Evolutionary conservation across 2,329 filamentous ascomycete species (phyloP).

Genomic region (Fusarium nodosum): DNA sequence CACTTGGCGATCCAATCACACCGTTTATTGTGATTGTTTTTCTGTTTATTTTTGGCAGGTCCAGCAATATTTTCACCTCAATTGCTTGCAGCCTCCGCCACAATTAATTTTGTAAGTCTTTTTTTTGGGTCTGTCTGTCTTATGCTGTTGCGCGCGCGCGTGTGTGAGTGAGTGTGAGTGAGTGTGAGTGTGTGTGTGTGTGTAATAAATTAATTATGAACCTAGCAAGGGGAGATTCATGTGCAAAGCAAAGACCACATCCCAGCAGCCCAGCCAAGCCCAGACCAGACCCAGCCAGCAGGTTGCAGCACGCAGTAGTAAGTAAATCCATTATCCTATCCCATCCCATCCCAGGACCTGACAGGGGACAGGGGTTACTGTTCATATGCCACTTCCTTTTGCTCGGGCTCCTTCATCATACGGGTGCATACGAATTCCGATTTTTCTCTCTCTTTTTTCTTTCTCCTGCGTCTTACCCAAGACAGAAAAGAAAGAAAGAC

Average conservation of each 20-base stretch:
- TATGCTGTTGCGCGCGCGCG: background rate
- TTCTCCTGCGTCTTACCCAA: slow-evolving; percentile 3
- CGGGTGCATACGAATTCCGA: slow-evolving; percentile 23
- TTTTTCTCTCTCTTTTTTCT: slow-evolving; percentile 31
- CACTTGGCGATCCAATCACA: slow-evolving; percentile 34
- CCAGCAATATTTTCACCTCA: background rate
- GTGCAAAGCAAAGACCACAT: slow-evolving; percentile 43
- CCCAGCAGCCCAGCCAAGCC: slow-evolving; percentile 9
- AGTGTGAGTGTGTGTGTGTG: slow-evolving; percentile 31
- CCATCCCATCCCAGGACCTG: slow-evolving; percentile 17
- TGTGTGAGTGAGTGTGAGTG: background rate
- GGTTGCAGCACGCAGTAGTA: slow-evolving; percentile 34
- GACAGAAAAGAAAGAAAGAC: slow-evolving; percentile 27
- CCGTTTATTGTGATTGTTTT: slow-evolving; percentile 14
- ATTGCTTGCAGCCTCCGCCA: slow-evolving; percentile 46
- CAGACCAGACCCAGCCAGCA: slow-evolving; percentile 31
- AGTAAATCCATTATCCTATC: slow-evolving; percentile 7
- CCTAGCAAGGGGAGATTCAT: slow-evolving; percentile 46
- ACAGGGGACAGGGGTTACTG: slow-evolving; percentile 45
- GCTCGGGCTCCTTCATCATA: slow-evolving; percentile 33
- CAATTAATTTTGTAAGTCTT: slow-evolving; percentile 37
- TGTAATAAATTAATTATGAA: slow-evolving; percentile 34
- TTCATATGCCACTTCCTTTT: slow-evolving; percentile 36
- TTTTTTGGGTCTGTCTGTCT: background rate
- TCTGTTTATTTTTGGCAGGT: slow-evolving; percentile 3